Evolutionary conservation across 2,329 filamentous ascomycete genomes (phyloP).

Genomic region (Rhynchosporium graminicola): DNA sequence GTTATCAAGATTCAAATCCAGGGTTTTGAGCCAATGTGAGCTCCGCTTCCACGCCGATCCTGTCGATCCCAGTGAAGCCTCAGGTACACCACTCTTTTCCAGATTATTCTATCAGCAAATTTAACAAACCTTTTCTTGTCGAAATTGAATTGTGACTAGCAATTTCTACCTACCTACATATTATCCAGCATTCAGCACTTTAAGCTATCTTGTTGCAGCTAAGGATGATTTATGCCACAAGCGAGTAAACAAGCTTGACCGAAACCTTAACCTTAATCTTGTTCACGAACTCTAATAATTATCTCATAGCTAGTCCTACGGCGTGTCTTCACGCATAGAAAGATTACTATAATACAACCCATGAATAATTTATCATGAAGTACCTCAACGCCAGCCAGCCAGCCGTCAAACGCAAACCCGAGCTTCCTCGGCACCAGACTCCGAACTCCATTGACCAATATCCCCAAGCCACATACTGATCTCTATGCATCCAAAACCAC

Average conservation of each 20-base stretch:
- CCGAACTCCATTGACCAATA: neutral
- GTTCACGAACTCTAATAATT: too few species aligned
- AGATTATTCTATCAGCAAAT: too few species aligned
- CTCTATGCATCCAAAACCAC: neutral
- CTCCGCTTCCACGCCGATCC: neutral
- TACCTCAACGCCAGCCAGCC: neutral
- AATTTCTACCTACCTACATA: too few species aligned
- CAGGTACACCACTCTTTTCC: neutral
- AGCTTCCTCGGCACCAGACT: neutral
- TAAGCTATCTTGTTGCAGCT: too few species aligned
- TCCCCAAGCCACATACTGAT: neutral
- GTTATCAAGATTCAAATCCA: neutral
- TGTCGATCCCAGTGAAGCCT: neutral
- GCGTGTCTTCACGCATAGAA: neutral
- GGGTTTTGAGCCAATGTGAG: neutral
- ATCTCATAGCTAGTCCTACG: too few species aligned
- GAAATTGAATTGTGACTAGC: too few species aligned
- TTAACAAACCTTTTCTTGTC: too few species aligned
- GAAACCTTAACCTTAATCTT: too few species aligned
- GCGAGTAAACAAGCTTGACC: too few species aligned
- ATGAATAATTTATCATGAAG: neutral
- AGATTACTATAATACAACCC: neutral
- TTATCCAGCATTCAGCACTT: too few species aligned
- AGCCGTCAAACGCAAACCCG: neutral
- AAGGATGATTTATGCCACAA: too few species aligned